phyloP scores from a whole-genome alignment of 192 early-diverging fungal genomes.

The Helicostylum pulchrum region DNA sequence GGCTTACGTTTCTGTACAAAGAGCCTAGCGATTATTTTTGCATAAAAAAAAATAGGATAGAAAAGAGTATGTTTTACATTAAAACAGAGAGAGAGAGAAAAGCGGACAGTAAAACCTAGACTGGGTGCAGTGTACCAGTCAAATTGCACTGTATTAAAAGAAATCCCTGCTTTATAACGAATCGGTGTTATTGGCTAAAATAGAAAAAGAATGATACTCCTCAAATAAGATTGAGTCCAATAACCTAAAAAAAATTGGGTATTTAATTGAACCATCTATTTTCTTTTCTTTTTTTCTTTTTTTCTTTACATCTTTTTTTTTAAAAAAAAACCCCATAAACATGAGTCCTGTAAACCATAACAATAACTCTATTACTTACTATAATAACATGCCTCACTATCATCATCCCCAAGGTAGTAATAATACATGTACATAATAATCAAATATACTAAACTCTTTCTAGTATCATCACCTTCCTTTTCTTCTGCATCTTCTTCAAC shows the following conservation, averaged over 20 bases:
- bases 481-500: neutral
- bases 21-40: no score
- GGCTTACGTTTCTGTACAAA: no score
- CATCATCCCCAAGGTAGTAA: neutral
- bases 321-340: neutral
- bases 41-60: no score
- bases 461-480: neutral
- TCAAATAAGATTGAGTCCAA: no score
- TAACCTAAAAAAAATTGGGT: neutral
- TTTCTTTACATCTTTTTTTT: neutral
- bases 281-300: neutral
- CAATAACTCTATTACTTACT: neutral
- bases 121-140: no score
- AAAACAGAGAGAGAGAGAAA: neutral
- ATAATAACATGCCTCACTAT: conserved; percentile 1
- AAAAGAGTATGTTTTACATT: neutral
- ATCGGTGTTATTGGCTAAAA: conserved; percentile 16
- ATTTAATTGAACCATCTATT: neutral
- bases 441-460: neutral
- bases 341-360: conserved; percentile 7
- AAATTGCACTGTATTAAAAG: neutral
- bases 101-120: neutral
- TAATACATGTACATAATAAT: neutral
- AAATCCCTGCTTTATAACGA: conserved; percentile 8
- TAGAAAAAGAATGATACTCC: conserved; percentile 10